These are phyloP conservation scores for Claviceps sorghi DNA, from an alignment of 2,329 filamentous ascomycete species.

Conservation along the genomic window DNA sequence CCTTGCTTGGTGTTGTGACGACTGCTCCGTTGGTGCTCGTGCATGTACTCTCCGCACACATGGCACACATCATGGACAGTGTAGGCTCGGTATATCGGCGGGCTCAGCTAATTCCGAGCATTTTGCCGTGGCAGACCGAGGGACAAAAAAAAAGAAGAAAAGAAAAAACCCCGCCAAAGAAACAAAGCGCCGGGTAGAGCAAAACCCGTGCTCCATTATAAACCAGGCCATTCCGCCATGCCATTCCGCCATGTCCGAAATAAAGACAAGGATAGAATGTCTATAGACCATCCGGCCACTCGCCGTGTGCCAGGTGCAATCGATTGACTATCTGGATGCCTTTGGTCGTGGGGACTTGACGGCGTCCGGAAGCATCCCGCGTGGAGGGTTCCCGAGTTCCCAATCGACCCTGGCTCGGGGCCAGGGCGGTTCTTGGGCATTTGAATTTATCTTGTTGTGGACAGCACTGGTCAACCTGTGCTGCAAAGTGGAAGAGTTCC, in stretches of 20 bases:
- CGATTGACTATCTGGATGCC: background rate
- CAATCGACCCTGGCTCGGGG: too few species aligned
- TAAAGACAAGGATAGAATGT: background rate
- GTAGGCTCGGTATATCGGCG: too few species aligned
- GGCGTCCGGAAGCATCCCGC: background rate
- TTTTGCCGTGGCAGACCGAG: too few species aligned
- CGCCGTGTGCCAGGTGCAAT: background rate
- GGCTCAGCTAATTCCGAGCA: too few species aligned
- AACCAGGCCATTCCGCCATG: background rate
- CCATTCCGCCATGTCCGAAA: background rate
- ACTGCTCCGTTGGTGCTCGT: too few species aligned
- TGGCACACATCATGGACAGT: too few species aligned
- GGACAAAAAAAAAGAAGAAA: background rate
- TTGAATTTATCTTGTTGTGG: background rate
- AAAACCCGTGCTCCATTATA: background rate
- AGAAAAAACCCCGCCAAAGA: too few species aligned
- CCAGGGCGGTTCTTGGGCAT: background rate
- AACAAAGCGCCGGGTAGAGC: background rate
- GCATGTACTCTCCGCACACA: too few species aligned
- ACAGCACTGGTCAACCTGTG: too few species aligned
- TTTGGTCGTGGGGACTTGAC: background rate
- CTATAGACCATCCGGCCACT: background rate
- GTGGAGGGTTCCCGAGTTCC: background rate
- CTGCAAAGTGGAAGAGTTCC: too few species aligned
- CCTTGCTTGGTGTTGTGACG: too few species aligned